Conservation (phyloP, 2,329 filamentous ascomycete genomes). For the Fusarium sp. region DNA sequence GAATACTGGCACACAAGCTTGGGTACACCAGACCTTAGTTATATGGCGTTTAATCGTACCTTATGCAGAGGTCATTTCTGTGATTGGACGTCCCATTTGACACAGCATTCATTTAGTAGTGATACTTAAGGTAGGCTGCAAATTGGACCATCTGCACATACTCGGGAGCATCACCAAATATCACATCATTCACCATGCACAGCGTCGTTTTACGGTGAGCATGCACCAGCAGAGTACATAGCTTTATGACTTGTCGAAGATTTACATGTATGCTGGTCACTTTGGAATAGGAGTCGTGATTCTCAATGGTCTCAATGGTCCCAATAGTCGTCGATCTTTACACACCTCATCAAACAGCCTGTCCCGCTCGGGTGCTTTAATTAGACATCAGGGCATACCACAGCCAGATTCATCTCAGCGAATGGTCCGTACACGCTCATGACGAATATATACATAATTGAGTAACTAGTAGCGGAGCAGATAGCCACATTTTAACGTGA, state of each 20-base stretch:
- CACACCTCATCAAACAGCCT: slow-evolving; percentile 18
- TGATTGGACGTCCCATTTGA: neutral
- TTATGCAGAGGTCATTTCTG: neutral
- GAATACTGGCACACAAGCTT: neutral
- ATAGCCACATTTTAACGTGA: neutral
- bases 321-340: slow-evolving; percentile 17
- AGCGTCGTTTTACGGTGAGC: neutral
- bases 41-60: neutral
- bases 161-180: neutral
- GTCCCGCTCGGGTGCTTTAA: slow-evolving; percentile 1
- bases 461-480: neutral
- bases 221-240: neutral
- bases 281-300: neutral
- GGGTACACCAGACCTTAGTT: neutral
- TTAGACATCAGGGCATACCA: slow-evolving; percentile 7
- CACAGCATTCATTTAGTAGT: neutral
- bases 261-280: neutral
- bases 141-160: neutral
- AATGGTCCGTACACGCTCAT: neutral
- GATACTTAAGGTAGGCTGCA: neutral
- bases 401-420: neutral
- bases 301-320: neutral
- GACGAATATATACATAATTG: neutral
- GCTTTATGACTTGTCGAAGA: neutral
- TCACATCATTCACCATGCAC: neutral